Evolutionary conservation across 805 yeast species (phyloP).

Genomic region (Ogataea neopini): DNA sequence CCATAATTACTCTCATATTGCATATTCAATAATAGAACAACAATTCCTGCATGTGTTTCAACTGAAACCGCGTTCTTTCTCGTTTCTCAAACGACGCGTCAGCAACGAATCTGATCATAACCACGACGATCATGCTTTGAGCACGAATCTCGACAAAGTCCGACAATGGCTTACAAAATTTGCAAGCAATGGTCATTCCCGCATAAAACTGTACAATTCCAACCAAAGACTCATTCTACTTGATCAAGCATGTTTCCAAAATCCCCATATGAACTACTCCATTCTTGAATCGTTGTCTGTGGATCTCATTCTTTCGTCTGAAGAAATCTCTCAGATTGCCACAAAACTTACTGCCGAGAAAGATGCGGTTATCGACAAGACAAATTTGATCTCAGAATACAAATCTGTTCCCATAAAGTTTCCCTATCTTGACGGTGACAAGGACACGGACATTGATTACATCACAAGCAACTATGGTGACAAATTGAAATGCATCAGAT

Average conservation of each 20-base stretch:
- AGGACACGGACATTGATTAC: constrained; percentile 16
- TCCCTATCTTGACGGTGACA: constrained; percentile 19
- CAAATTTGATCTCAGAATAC: neutral
- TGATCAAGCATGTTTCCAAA: constrained; percentile 9
- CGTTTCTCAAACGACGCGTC: constrained; percentile 19
- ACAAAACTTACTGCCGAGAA: constrained; percentile 3
- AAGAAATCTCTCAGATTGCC: neutral
- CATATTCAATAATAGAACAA: constrained; percentile 10
- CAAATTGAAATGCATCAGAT: constrained; percentile 16
- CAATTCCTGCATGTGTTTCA: constrained; percentile 5
- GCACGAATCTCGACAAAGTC: constrained; percentile 17
- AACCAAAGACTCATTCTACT: constrained; percentile 13
- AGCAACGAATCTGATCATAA: constrained; percentile 23
- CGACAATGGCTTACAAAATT: neutral
- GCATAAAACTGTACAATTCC: constrained; percentile 10
- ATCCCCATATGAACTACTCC: constrained; percentile 4
- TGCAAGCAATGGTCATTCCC: neutral
- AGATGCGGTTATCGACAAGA: neutral
- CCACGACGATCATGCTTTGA: constrained; percentile 23
- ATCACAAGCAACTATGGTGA: constrained; percentile 14
- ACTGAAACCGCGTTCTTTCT: constrained; percentile 7
- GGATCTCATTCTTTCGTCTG: constrained; percentile 15
- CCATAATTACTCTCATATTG: constrained; percentile 12
- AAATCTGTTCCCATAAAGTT: constrained; percentile 7
- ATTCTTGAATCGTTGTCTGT: constrained; percentile 8